Evolutionary conservation across 2,329 filamentous ascomycete genomes (phyloP).

Genomic region (Fusarium subtropicale): DNA sequence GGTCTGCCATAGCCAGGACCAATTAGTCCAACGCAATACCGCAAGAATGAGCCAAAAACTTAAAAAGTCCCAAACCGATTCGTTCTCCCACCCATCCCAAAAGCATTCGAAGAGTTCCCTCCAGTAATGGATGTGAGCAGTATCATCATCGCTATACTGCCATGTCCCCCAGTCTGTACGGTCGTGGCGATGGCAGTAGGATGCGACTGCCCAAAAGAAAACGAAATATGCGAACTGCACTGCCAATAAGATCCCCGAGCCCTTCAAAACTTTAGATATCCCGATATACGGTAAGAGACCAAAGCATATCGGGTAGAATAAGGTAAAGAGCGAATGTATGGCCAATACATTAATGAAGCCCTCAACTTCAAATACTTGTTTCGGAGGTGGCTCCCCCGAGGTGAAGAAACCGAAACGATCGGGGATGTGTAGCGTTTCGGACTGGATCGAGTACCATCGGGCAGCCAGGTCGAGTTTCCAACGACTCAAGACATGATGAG

Average conservation of each 20-base stretch:
- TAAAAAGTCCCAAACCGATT: too few relatives aligned
- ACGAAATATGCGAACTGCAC: background rate
- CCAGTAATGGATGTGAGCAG: background rate
- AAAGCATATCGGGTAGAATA: too few relatives aligned
- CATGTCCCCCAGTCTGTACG: background rate
- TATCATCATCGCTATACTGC: background rate
- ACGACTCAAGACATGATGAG: background rate
- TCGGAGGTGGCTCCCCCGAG: background rate
- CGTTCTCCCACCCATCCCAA: too few relatives aligned
- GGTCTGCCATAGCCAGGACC: too few relatives aligned
- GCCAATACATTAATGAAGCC: rapidly evolving
- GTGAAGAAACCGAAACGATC: background rate
- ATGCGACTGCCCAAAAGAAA: background rate
- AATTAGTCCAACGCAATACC: too few relatives aligned
- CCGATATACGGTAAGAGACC: too few relatives aligned
- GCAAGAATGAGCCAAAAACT: too few relatives aligned
- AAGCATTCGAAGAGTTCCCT: too few relatives aligned
- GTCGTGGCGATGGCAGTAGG: rapidly evolving
- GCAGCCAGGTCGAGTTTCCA: background rate
- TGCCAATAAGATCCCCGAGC: too few relatives aligned
- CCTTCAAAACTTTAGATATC: too few relatives aligned
- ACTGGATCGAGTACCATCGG: background rate
- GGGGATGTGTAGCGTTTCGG: background rate
- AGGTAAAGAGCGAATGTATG: too few relatives aligned
- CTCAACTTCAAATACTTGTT: background rate